A percentile compares a stretch with the other conserved stretches of the same genome.
Evolutionary conservation across 306 rosid genomes (phyloP).

Genomic region (Betula pendula): DNA sequence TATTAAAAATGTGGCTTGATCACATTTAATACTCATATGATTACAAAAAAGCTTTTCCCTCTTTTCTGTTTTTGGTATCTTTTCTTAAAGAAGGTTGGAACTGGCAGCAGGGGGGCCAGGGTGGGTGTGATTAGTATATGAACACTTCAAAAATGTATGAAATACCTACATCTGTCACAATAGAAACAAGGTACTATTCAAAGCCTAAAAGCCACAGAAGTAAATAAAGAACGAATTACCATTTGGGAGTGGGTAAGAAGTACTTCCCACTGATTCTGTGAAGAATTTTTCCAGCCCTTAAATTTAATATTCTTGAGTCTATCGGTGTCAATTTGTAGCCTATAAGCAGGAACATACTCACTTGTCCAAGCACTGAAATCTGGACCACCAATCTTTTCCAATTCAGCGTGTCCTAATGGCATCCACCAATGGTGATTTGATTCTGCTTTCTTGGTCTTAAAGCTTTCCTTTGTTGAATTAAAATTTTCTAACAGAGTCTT

Average conservation of each 20-base stretch:
- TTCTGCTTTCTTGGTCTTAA: slow-evolving; percentile 40
- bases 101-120: neutral
- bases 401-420: slow-evolving; percentile 50
- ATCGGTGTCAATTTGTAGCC: slow-evolving; percentile 67
- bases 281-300: slow-evolving; percentile 76
- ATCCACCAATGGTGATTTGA: slow-evolving; percentile 62
- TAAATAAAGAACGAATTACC: slow-evolving; percentile 62
- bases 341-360: slow-evolving; percentile 75
- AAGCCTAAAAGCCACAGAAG: slow-evolving; percentile 20
- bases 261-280: slow-evolving; percentile 74
- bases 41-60: slow-evolving; percentile 3
- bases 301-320: slow-evolving; percentile 49
- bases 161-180: neutral
- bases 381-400: slow-evolving; percentile 89
- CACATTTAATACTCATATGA: slow-evolving; percentile 4
- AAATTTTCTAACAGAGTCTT: slow-evolving; percentile 61
- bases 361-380: slow-evolving; percentile 80
- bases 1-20: neutral
- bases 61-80: slow-evolving; percentile 7
- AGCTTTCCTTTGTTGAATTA: slow-evolving; percentile 42
- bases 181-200: neutral
- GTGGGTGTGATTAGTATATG: neutral
- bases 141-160: neutral
- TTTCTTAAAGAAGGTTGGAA: neutral
- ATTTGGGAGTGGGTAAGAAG: slow-evolving; percentile 93